Conservation (phyloP, 768 basidiomycete genomes). For the Hirschioporus abietinus region DNA sequence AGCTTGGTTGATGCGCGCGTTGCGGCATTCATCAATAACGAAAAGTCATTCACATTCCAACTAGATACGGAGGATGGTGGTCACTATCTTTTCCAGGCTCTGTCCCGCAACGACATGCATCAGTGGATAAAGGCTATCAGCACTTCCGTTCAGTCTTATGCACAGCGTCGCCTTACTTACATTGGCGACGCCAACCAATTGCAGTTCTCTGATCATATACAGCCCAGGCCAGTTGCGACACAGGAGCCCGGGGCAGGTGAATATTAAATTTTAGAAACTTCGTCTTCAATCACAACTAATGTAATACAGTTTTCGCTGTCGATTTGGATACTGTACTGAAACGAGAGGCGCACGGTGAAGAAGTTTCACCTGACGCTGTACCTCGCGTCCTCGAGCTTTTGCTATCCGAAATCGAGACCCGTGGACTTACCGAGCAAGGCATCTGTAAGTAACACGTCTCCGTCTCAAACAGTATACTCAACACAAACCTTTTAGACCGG, state of each 20-base stretch:
- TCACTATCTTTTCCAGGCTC: conserved; percentile 72
- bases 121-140: conserved; percentile 76
- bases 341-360: conserved; percentile 51
- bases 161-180: conserved; percentile 76
- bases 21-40: conserved; percentile 68
- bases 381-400: conserved; percentile 64
- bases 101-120: conserved; percentile 62
- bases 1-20: conserved; percentile 70
- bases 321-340: conserved; percentile 64
- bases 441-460: conserved; percentile 53
- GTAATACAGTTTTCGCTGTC: conserved; percentile 61
- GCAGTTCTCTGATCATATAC: conserved; percentile 67
- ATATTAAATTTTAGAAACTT: conserved; percentile 20
- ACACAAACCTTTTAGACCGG: conserved; percentile 48
- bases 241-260: conserved; percentile 73
- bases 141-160: conserved; percentile 64
- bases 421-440: conserved; percentile 76
- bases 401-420: conserved; percentile 63
- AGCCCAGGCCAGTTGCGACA: conserved; percentile 52
- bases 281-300: background rate
- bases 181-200: conserved; percentile 72
- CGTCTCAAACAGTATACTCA: background rate
- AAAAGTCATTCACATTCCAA: conserved; percentile 78
- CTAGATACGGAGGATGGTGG: conserved; percentile 86
- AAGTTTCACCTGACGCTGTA: conserved; percentile 50